These are phyloP conservation scores for Bipolaris sorokiniana DNA, from an alignment of 2,329 filamentous ascomycete species.

Conservation along the genomic window DNA sequence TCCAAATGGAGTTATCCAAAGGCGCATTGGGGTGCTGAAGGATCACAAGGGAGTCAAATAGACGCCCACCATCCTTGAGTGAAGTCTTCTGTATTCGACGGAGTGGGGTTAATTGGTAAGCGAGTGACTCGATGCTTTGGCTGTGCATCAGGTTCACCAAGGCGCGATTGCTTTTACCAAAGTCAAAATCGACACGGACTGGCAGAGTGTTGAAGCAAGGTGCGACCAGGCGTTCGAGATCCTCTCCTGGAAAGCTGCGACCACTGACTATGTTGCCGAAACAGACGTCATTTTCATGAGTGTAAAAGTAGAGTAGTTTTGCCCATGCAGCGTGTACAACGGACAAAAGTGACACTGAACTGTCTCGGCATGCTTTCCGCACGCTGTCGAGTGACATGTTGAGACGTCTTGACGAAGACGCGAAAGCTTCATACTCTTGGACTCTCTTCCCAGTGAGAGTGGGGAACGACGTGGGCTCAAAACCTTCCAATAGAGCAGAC, in stretches of 20 bases:
- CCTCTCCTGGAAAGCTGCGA: constrained; percentile 69
- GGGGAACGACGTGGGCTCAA: constrained; percentile 55
- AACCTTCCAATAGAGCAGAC: constrained; percentile 61
- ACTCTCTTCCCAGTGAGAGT: constrained; percentile 30
- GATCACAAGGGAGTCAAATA: constrained; percentile 84
- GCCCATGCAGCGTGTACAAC: constrained; percentile 77
- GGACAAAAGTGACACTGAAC: constrained; percentile 61
- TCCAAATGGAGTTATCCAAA: constrained; percentile 59
- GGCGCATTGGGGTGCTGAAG: constrained; percentile 67
- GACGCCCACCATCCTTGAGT: constrained; percentile 54
- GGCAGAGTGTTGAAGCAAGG: constrained; percentile 94
- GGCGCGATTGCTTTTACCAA: constrained; percentile 58
- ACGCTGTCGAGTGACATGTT: constrained; percentile 29
- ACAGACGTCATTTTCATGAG: constrained; percentile 70
- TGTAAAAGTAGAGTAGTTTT: constrained; percentile 64
- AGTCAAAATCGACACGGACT: constrained; percentile 63
- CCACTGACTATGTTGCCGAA: constrained; percentile 89
- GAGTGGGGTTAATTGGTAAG: constrained; percentile 76
- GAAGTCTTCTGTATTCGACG: constrained; percentile 69
- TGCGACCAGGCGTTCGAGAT: constrained; percentile 75
- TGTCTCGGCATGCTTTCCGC: constrained; percentile 28
- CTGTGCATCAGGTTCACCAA: constrained; percentile 66
- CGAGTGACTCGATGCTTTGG: constrained; percentile 66
- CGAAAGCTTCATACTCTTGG: not conserved
- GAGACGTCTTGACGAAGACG: constrained; percentile 37